Conservation (phyloP, 2,329 filamentous ascomycete genomes). For the Ophiostoma himal-ulmi region DNA sequence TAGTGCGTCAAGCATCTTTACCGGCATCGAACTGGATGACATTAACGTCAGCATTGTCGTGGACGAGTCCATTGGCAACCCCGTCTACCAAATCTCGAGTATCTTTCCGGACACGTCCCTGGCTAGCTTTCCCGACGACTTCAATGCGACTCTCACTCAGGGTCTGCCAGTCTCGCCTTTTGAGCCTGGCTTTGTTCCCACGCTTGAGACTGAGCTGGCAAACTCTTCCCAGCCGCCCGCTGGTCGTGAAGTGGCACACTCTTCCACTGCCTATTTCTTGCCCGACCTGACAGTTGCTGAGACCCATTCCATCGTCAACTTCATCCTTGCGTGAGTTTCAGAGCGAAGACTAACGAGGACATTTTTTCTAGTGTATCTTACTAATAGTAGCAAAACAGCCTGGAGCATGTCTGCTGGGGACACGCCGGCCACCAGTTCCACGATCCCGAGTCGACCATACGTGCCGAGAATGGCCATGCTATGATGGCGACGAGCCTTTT, state of each 20-base stretch:
- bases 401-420: slow-evolving; percentile 50
- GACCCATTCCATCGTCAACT: slow-evolving; percentile 46
- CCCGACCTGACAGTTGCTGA: slow-evolving; percentile 35
- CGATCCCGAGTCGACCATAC: slow-evolving; percentile 13
- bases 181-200: slow-evolving; percentile 16
- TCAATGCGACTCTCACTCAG: neutral
- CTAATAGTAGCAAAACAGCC: slow-evolving; percentile 31
- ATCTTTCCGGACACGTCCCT: neutral
- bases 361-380: neutral
- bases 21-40: slow-evolving; percentile 35
- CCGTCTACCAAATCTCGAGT: slow-evolving; percentile 39
- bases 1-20: slow-evolving; percentile 28
- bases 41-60: slow-evolving; percentile 40
- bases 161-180: slow-evolving; percentile 15
- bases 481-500: slow-evolving; percentile 42
- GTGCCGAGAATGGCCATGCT: slow-evolving; percentile 36
- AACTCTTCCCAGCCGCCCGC: neutral
- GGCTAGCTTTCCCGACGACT: neutral
- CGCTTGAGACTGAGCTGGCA: slow-evolving; percentile 19
- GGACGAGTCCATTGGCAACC: slow-evolving; percentile 39
- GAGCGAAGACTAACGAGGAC: neutral
- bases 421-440: slow-evolving; percentile 39
- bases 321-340: slow-evolving; percentile 45
- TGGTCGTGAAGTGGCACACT: neutral
- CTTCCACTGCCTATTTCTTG: slow-evolving; percentile 20